These are phyloP conservation scores for Juglanconis sp. DNA, from an alignment of 2,329 filamentous ascomycete genomes.

Conservation along the genomic window DNA sequence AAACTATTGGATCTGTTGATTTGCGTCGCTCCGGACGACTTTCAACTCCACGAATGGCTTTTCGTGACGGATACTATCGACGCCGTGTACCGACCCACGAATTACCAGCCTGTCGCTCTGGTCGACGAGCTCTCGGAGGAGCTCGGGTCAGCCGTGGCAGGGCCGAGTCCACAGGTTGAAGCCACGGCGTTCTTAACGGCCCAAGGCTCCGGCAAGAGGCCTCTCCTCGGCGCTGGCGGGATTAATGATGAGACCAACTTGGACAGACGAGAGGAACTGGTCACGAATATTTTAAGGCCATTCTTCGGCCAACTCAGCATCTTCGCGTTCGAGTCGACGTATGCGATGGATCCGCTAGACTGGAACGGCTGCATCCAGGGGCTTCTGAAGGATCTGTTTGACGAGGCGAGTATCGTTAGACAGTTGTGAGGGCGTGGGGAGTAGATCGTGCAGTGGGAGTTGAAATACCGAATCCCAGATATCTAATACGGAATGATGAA, in stretches of 20 bases:
- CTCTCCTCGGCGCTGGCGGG: conserved; percentile 49
- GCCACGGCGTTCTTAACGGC: conserved; percentile 35
- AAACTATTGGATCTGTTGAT: conserved; percentile 91
- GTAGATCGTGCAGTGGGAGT: neutral
- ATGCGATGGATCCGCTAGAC: conserved; percentile 74
- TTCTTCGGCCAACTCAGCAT: conserved; percentile 94
- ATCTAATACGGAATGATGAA: neutral
- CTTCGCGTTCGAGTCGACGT: conserved; percentile 87
- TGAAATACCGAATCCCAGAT: neutral
- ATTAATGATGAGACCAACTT: conserved; percentile 54
- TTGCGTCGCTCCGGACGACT: conserved; percentile 85
- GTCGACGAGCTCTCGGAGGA: conserved; percentile 82
- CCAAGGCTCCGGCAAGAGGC: conserved; percentile 38
- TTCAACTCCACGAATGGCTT: conserved; percentile 97
- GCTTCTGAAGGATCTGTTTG: conserved; percentile 73
- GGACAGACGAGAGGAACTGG: conserved; percentile 65
- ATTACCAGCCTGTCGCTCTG: conserved; percentile 69
- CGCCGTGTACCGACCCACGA: conserved; percentile 77
- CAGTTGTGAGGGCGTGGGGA: conserved; percentile 39
- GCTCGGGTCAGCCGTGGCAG: conserved; percentile 49
- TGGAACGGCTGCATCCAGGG: conserved; percentile 59
- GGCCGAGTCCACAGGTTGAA: conserved; percentile 33
- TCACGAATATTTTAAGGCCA: conserved; percentile 75
- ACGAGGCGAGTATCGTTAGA: conserved; percentile 68
- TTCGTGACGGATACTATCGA: conserved; percentile 97